Conservation (phyloP, 139 green algal species). For the Nannochloris sp. region DNA sequence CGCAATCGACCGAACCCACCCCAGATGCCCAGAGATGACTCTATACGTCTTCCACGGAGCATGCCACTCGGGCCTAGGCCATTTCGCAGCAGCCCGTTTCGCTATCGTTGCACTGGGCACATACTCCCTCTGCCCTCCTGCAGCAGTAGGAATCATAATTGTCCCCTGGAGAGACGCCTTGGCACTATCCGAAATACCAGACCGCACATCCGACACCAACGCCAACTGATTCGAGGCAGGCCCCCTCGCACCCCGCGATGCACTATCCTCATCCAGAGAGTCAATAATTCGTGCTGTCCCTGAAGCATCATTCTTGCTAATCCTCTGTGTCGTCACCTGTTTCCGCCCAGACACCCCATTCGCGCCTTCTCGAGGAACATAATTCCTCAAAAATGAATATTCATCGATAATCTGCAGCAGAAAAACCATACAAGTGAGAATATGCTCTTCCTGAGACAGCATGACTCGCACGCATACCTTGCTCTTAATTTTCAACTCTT, state of each 20-base stretch:
- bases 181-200: conserved; percentile 17
- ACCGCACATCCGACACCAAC: background rate
- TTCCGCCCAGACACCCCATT: background rate
- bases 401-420: conserved; percentile 43
- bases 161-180: conserved; percentile 20
- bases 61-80: conserved; percentile 86
- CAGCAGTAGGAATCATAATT: conserved; percentile 35
- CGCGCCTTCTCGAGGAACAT: conserved; percentile 23
- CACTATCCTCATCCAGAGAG: conserved; percentile 32
- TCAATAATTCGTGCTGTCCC: conserved; percentile 64
- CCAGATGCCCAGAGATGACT: conserved; percentile 92
- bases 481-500: conserved; percentile 59
- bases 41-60: conserved; percentile 92
- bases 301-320: conserved; percentile 21
- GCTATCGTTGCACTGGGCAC: conserved; percentile 44
- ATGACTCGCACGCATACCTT: conserved; percentile 30
- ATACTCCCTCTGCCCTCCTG: conserved; percentile 44
- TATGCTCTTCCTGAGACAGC: no score
- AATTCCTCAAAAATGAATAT: conserved; percentile 33
- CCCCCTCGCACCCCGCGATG: background rate
- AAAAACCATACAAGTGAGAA: no score
- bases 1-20: conserved; percentile 87
- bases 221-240: conserved; percentile 16
- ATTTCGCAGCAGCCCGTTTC: conserved; percentile 73
- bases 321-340: background rate